phyloP scores from a whole-genome alignment of 495 filamentous ascomycete genomes.

The Aspergillus ostianus region DNA sequence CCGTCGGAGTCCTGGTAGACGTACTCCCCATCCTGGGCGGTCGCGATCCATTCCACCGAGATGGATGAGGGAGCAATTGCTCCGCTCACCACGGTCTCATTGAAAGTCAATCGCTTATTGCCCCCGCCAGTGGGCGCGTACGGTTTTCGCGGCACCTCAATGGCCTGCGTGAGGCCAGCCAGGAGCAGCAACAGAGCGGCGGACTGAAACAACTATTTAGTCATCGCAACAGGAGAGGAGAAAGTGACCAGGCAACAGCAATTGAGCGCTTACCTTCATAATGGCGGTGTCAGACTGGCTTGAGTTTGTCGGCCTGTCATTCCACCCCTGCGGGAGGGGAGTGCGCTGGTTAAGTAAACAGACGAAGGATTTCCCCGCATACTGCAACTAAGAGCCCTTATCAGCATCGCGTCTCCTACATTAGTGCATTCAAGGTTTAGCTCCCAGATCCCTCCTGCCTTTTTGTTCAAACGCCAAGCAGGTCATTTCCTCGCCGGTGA shows the following conservation, averaged over 20 bases:
- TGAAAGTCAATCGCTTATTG: slow-evolving; percentile 18
- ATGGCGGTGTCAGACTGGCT: not conserved
- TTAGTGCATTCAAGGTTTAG: not conserved
- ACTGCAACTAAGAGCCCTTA: not conserved
- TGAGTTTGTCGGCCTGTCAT: not conserved
- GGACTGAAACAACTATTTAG: not conserved
- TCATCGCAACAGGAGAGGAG: not conserved
- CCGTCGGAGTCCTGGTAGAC: slow-evolving; percentile 18
- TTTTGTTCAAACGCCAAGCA: slow-evolving; percentile 7
- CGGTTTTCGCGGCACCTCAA: slow-evolving; percentile 11
- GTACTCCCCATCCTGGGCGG: slow-evolving; percentile 17
- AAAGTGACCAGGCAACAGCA: not conserved
- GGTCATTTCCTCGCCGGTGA: slow-evolving; percentile 8
- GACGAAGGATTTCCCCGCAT: slow-evolving; percentile 2
- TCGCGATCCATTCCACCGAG: slow-evolving; percentile 20
- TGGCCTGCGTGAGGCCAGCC: slow-evolving; percentile 12
- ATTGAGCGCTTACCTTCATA: slow-evolving; percentile 2
- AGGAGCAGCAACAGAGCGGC: slow-evolving; percentile 3
- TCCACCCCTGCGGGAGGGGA: not conserved
- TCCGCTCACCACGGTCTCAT: slow-evolving; percentile 15
- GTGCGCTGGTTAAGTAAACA: not conserved
- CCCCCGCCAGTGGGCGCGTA: slow-evolving; percentile 10
- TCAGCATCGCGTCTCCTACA: slow-evolving; percentile 3
- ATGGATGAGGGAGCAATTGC: slow-evolving; percentile 15
- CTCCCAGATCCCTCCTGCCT: not conserved